Evolutionary conservation across 768 basidiomycete species (phyloP), one percentile per base, ranked within the genome.

Genomic region (Mycena galericulata): DNA sequence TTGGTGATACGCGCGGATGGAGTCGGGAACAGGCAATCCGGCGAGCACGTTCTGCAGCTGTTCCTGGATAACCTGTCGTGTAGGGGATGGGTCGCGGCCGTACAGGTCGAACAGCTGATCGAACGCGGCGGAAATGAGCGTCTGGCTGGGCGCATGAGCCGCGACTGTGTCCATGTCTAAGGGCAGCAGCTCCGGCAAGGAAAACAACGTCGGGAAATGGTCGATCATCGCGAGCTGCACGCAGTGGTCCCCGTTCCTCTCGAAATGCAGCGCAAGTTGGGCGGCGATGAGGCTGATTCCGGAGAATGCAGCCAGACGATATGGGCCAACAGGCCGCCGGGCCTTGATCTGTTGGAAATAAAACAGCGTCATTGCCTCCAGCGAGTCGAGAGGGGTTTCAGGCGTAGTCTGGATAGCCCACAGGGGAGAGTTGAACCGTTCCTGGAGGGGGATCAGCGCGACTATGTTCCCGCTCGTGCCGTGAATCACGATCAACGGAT

Each of bases 271-370:
- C 2, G 63, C 63, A 22, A 65, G 43, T 24, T 53, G 34, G 27
- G 41, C 1, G 14, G 36, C 32, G 29, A 65, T 11, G 18, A 65
- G 26, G 22, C 56, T 50, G 6, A 15, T 30, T 6, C 41, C 68
- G 26, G 43, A 54, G 38, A 50, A 65, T 24, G n/a, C 56, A 17
- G 57, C 75, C 9, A 75, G n/a, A 24, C 75, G 71, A 60, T 75
- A 75, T 1, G 75, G 75, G 5, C 75, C 73, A 4, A 22, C 40
- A 15, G 66, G 66, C n/a, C 68, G 71, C 40, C 38, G 56, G 30
- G 27, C 58, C 46, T 72, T 73, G 43, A 75, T 74, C 34, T 71
- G 54, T 27, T 69, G 53, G 49, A 63, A 71, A 56, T 75, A 75
- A 65, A 71, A 74, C 17, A 24, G 30, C 14, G 71, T 58, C 24